These are phyloP conservation scores for Lupinus albus DNA, from an alignment of 306 rosid genomes.

Conservation along the genomic window DNA sequence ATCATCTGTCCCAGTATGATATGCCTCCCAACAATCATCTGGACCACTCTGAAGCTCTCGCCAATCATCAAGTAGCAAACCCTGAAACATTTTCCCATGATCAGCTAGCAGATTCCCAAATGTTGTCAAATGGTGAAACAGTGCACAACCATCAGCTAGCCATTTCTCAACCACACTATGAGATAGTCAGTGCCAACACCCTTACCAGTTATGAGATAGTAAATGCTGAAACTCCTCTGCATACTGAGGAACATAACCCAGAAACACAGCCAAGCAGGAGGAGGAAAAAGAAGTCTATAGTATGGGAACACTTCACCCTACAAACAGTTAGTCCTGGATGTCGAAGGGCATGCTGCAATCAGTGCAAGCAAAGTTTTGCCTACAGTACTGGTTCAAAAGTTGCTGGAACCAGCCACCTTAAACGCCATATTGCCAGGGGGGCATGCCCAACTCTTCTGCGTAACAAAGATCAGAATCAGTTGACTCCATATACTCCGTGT, in stretches of 20 bases:
- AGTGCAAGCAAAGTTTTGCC: conserved; percentile 90
- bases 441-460: conserved; percentile 78
- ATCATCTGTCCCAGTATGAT: conserved; percentile 47
- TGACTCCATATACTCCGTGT: conserved; percentile 62
- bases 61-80: conserved; percentile 40
- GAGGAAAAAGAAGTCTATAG: conserved; percentile 86
- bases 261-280: conserved; percentile 82
- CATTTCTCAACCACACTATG: conserved; percentile 44
- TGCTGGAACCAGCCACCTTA: conserved; percentile 95
- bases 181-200: conserved; percentile 32
- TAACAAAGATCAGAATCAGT: conserved; percentile 64
- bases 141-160: conserved; percentile 37
- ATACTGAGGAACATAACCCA: conserved; percentile 50
- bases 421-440: conserved; percentile 94
- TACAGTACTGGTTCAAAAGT: conserved; percentile 96
- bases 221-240: conserved; percentile 44
- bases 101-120: conserved; percentile 47
- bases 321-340: conserved; percentile 80
- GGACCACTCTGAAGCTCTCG: conserved; percentile 39
- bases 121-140: conserved; percentile 43
- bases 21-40: conserved; percentile 40
- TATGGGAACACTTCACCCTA: conserved; percentile 96
- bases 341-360: conserved; percentile 92
- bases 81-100: conserved; percentile 42
- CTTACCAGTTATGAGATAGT: conserved; percentile 49